phyloP scores from a whole-genome alignment of 1,284 basidiomycete genomes.

The Retiboletus fuscus region DNA sequence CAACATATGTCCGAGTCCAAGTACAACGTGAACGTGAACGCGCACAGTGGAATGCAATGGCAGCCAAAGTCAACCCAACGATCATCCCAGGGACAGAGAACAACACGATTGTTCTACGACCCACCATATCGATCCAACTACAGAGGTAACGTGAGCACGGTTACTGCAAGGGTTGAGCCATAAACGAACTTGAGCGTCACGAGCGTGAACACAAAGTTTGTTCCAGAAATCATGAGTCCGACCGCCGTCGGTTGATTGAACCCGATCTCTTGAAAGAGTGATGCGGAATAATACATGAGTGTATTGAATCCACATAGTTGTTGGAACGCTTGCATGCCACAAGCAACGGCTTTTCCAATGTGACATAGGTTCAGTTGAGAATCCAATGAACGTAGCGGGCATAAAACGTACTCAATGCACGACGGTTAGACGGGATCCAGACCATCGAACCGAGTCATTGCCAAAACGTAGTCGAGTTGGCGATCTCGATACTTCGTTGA shows the following conservation, averaged over 20 bases:
- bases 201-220: slow-evolving; percentile 86
- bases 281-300: slow-evolving; percentile 83
- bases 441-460: slow-evolving; percentile 69
- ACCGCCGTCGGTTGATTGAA: slow-evolving; percentile 86
- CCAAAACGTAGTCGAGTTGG: slow-evolving; percentile 69
- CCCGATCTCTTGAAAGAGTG: slow-evolving; percentile 83
- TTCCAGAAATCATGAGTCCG: slow-evolving; percentile 81
- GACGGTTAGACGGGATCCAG: slow-evolving; percentile 68
- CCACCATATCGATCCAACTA: slow-evolving; percentile 81
- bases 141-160: neutral
- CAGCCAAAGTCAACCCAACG: slow-evolving; percentile 75
- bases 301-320: slow-evolving; percentile 85
- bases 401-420: slow-evolving; percentile 73
- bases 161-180: neutral
- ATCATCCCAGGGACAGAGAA: slow-evolving; percentile 84
- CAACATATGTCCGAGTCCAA: neutral
- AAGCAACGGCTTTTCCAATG: slow-evolving; percentile 68
- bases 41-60: slow-evolving; percentile 82
- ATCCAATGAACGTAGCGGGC: slow-evolving; percentile 4
- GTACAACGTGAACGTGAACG: slow-evolving; percentile 18
- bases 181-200: slow-evolving; percentile 69
- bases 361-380: slow-evolving; percentile 3
- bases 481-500: slow-evolving; percentile 70
- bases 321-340: slow-evolving; percentile 85
- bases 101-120: slow-evolving; percentile 81